Evolutionary conservation across 768 basidiomycete species (phyloP).

Genomic region (Nevesoporus exiguus): DNA sequence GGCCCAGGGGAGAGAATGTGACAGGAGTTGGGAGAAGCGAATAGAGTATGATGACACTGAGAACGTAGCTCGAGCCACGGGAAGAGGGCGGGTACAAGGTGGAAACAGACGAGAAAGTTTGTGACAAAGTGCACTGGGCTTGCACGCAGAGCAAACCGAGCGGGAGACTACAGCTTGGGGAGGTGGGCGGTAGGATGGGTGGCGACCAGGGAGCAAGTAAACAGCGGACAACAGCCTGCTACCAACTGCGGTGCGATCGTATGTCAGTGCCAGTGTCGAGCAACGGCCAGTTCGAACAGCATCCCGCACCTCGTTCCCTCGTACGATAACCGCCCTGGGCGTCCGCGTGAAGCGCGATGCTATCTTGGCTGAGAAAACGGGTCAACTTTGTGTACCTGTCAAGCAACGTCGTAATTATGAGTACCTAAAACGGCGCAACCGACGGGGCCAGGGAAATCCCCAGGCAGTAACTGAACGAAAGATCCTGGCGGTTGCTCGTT

Average conservation of each 20-base stretch:
- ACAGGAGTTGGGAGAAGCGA: neutral
- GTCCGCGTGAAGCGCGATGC: neutral
- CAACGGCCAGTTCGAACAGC: neutral
- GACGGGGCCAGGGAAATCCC: too few relatives aligned
- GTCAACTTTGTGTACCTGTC: neutral
- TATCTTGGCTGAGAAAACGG: conserved; percentile 5
- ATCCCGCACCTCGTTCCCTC: neutral
- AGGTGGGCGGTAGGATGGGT: neutral
- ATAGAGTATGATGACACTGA: neutral
- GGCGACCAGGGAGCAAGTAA: conserved; percentile 3
- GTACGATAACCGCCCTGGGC: neutral
- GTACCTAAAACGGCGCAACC: too few relatives aligned
- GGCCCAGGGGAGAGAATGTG: conserved; percentile 3
- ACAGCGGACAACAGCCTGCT: conserved; percentile 20
- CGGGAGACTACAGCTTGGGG: too few relatives aligned
- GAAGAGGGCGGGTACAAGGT: neutral
- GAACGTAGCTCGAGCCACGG: too few relatives aligned
- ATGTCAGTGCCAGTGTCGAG: neutral
- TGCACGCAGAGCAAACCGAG: conserved; percentile 17
- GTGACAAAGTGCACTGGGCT: neutral
- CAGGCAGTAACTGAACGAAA: too few relatives aligned
- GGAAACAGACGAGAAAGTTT: too few relatives aligned
- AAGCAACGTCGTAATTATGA: neutral
- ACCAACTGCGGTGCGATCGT: conserved; percentile 6
- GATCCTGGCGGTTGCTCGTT: too few relatives aligned